Conservation (phyloP, 148 eudicot genomes). For the Fagopyrum esculentum region DNA sequence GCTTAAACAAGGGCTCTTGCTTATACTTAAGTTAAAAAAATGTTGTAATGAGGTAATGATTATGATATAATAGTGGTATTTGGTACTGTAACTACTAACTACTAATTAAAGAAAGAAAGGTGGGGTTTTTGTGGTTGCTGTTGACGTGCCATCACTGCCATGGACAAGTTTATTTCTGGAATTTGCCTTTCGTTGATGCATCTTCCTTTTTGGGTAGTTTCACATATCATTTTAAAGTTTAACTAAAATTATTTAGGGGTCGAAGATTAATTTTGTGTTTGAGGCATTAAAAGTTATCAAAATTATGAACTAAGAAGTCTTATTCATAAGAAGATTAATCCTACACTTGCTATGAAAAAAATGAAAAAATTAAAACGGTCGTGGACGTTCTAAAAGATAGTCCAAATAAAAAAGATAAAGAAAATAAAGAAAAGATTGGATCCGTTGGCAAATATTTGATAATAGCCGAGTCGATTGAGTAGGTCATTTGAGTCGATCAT, state of each 20-base stretch:
- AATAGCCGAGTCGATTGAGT: no score
- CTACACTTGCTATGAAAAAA: no score
- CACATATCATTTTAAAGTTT: neutral
- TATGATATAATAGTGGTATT: neutral
- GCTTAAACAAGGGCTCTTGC: constrained; percentile 4
- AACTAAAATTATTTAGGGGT: neutral
- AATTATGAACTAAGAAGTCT: no score
- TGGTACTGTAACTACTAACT: neutral
- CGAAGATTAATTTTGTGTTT: no score
- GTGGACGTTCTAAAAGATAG: no score
- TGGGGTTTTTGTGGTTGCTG: neutral
- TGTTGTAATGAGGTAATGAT: neutral
- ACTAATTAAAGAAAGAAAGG: neutral
- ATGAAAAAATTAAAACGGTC: no score
- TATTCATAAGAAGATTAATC: no score
- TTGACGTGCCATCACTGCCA: constrained; percentile 3
- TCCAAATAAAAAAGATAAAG: no score
- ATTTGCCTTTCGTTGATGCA: neutral
- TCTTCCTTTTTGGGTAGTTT: neutral
- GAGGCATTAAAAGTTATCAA: no score
- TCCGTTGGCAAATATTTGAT: no score
- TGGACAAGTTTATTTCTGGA: neutral
- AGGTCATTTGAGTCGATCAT: no score
- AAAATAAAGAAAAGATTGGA: no score
- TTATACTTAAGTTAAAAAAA: neutral